Conservation (phyloP, 306 rosid genomes). For the Citrullus colocynthis region DNA sequence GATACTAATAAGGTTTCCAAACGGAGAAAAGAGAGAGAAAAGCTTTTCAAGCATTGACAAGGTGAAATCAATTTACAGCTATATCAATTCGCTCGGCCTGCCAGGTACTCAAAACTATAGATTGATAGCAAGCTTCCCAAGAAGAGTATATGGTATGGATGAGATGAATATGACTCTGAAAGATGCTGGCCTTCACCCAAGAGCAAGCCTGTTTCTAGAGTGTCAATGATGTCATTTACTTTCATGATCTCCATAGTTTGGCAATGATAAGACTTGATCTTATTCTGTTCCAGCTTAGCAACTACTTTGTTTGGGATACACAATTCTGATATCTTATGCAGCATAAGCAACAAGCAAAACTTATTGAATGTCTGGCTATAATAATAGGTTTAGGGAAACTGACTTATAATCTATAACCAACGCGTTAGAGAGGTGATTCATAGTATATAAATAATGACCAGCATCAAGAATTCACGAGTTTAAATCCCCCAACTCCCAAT, state of each 20-base stretch:
- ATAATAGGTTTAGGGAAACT: background rate
- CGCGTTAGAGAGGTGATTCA: background rate
- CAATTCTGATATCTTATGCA: background rate
- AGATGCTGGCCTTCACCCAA: conserved; percentile 64
- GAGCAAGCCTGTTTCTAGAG: conserved; percentile 65
- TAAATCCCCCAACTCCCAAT: no score
- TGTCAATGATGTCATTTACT: conserved; percentile 10
- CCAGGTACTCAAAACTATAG: conserved; percentile 44
- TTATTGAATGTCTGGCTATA: background rate
- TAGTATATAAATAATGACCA: background rate
- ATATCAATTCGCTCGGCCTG: conserved; percentile 48
- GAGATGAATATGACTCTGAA: conserved; percentile 62
- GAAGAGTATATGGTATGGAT: conserved; percentile 46
- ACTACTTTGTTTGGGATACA: background rate
- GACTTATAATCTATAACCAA: background rate
- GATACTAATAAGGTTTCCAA: conserved; percentile 74
- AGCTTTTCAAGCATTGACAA: conserved; percentile 50
- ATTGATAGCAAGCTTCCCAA: conserved; percentile 70
- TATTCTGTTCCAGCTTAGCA: background rate
- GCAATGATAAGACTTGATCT: background rate
- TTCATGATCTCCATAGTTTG: background rate
- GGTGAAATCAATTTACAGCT: conserved; percentile 49
- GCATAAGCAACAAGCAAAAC: background rate
- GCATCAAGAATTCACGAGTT: background rate
- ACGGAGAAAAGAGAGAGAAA: conserved; percentile 72